Base-by-base conservation (phyloP, 2,329 filamentous ascomycete genomes). In the Stylonectria norvegica region DNA sequence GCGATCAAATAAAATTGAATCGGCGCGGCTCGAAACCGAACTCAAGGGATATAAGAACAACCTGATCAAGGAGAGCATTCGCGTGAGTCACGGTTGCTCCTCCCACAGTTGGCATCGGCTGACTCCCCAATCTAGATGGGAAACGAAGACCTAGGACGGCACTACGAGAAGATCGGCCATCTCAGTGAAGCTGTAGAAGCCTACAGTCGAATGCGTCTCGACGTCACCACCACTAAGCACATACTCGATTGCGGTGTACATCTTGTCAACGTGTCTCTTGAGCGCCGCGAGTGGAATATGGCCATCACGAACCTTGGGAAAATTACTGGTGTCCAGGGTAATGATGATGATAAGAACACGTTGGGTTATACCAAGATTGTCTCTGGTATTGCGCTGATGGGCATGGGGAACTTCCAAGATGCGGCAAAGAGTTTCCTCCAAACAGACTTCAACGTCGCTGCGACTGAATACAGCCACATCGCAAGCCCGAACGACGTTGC, bases 31-130 rank as follows among this genome's bases (percentile, higher is more conserved):
- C 40, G 89, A 96, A 60, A 71, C 77, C 12, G 89, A 97, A 64
- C 72, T 98, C 15, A 90, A 89, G 63, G 85, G 84, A 2, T 97
- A 97, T 66, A 95, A 93, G 67, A 95, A 96, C 61, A 98, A 97
- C 57, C 69, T 97, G 30, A 89, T 98, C 56, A 95, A 96, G 62
- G 93, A 98, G 68, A 96, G 89, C 68, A 95, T 97, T 57, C 71
- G 90, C 53, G 89, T 94, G 72, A 32, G 45, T 39, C 7, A 14
- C 4, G 5, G 25, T 30, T 23, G 22, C 12, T 36, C 10, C 5
- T 16, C 8, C 8, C 7, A 6, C 8, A 30, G 7, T 30, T 9
- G 7, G 7, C 14, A 17, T 17, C 10, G 10, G 17, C 31, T 33
- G 8, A 33, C 8, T 18, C 31, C 33, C 54, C 47, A n/a, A 32